Base-by-base conservation (phyloP, 257 asterid genomes). In the Solanum rostratum region DNA sequence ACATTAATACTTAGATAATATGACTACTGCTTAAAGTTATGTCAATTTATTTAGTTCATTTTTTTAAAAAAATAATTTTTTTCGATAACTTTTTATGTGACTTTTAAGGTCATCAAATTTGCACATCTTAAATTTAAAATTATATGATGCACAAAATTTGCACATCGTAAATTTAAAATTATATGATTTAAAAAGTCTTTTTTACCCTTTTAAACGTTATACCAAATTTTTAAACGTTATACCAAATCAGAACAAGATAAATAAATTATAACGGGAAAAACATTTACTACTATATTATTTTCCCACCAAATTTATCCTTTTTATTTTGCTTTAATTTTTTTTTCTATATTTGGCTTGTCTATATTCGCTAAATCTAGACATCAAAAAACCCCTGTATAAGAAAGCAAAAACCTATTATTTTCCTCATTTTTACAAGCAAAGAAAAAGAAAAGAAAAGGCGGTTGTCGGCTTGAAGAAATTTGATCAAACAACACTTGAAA, bases 131-230 rank as follows among this genome's bases (percentile, higher is more conserved):
- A 55, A 55, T 55, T 10, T 19, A 55, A 55, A 0, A 11, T 20
- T 24, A 55, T 20, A 12, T 1, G 6, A 20, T 55, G n/a, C n/a
- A 57, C 29, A 3, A 11, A 24, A 55, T 55, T 8, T 20, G 27
- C 14, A 9, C n/a, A 24, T 57, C 29, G 20, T 57, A 1, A 55
- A 55, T 55, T 10, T 19, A 55, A 55, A 0, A 11, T 20, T 24
- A 55, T 20, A 12, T 1, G 6, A 20, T 55, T 20, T 20, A 9
- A 20, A n/a, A 22, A 8, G 0, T 55, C 11, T 15, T 3, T 57
- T 55, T 20, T n/a, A 7, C 0, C 10, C 10, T 9, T n/a, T 0
- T 0, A 57, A 57, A n/a, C 7, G 3, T 1, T 0, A 5, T 3
- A 22, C 20, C 63, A 57, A 57, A n/a, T n/a, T 9, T n/a, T 0